Evolutionary conservation across 257 asterid species (phyloP), one percentile per base, ranked within the genome.

Genomic region (Petunia axillaris): DNA sequence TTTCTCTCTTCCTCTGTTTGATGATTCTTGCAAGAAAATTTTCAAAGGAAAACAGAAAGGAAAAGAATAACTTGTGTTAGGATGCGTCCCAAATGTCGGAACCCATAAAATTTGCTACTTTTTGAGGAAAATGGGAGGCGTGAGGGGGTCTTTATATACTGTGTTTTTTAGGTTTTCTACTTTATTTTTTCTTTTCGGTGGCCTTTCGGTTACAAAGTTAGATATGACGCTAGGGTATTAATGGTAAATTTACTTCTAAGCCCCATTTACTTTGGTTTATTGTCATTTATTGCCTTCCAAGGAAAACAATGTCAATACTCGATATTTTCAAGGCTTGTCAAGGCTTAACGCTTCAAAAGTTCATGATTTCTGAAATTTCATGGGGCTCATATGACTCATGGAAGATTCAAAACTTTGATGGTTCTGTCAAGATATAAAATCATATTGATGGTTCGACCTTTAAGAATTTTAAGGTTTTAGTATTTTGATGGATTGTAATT

Each of bases 101-200:
- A 41, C 74, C 79, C 83, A 81, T 81, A 65, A 81, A 81, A 81
- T 46, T 6, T 11, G 39, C 35, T 35, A 1, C 39, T 60, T 60
- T 60, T 25, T 46, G 77, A 71, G 43, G 59, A 2, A 35, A 25
- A 25, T 46, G 5, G 0, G 25, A 70, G 59, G 9, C 59, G 59
- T 25, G 75, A 67, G 75, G 13, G 39, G 38, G 2, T n/a, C n/a
- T 68, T 0, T 68, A 68, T 68, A 68, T 44, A 68, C n/a, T 67
- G 39, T 25, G 1, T 9, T 9, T 66, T 66, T 66, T 38, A 9
- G 58, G 13, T 50, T 50, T 48, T 8, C 14, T 68, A 8, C 44
- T 41, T 11, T 9, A 8, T 16, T 14, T 25, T 46, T 46, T 4
- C 14, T 25, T 4, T 70, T 46, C 58, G 38, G 38, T 59, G 64